Percentiles rank a stretch among this genome's conserved stretches.
These are phyloP conservation scores for Chlorella sp. DNA, from an alignment of 139 green algal species.

Conservation along the genomic window DNA sequence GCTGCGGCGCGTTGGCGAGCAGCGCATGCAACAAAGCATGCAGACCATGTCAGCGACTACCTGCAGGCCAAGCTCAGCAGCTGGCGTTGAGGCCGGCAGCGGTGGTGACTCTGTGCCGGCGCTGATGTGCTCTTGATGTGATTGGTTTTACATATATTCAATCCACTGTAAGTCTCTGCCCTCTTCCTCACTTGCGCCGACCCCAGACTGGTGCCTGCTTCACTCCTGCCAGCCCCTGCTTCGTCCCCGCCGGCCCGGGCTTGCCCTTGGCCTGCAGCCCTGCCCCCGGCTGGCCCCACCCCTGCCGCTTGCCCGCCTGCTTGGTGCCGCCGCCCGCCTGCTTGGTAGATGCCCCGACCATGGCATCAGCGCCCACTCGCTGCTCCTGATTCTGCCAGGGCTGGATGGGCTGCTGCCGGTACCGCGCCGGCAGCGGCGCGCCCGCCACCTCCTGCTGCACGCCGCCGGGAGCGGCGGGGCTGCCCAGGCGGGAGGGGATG, in stretches of 20 bases:
- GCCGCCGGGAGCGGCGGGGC: neutral
- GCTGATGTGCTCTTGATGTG: too few relatives aligned
- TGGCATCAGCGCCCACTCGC: neutral
- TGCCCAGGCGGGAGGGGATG: constrained; percentile 28
- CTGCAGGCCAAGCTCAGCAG: constrained; percentile 6
- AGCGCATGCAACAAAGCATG: constrained; percentile 19
- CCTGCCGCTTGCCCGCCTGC: neutral
- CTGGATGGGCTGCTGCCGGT: neutral
- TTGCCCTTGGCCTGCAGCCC: neutral
- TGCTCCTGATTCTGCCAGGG: constrained; percentile 11
- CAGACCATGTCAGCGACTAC: constrained; percentile 3
- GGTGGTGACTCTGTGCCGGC: too few relatives aligned
- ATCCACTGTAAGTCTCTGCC: too few relatives aligned
- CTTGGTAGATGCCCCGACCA: neutral
- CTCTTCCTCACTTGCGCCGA: neutral
- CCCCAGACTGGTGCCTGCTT: too few relatives aligned
- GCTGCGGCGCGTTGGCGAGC: neutral
- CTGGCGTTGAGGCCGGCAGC: too few relatives aligned
- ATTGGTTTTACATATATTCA: too few relatives aligned
- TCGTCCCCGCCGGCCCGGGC: neutral
- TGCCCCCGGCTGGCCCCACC: neutral
- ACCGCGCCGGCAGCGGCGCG: neutral
- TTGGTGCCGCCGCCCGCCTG: neutral
- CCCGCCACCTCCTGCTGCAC: neutral
- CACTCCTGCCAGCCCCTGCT: neutral